These are phyloP conservation scores for Monosporascus sp. DNA, from an alignment of 2,329 filamentous ascomycete species.

Conservation along the genomic window DNA sequence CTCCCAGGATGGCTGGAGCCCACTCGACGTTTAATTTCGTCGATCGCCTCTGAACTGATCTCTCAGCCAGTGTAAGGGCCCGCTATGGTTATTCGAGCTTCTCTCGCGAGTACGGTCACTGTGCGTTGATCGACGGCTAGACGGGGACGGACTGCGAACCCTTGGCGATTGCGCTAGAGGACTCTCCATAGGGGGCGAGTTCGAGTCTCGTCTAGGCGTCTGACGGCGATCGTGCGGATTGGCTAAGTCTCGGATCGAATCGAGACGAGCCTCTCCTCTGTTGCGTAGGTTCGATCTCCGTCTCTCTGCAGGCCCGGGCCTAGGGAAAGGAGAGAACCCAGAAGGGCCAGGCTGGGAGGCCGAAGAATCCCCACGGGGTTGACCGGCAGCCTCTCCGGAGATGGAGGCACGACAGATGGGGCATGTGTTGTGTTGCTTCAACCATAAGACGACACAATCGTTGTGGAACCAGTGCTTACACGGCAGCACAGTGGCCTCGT, in stretches of 20 bases:
- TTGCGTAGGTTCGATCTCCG: slow-evolving; percentile 17
- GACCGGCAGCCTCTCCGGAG: slow-evolving; percentile 31
- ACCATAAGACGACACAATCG: slow-evolving; percentile 75
- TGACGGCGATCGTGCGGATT: slow-evolving; percentile 8
- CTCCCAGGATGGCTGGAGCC: not conserved
- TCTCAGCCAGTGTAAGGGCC: slow-evolving; percentile 41
- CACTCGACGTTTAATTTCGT: not conserved
- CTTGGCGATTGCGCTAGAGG: slow-evolving; percentile 14
- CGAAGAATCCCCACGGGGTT: slow-evolving; percentile 12
- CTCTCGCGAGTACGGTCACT: slow-evolving; percentile 27
- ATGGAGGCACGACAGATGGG: slow-evolving; percentile 69
- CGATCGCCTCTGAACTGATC: slow-evolving; percentile 31
- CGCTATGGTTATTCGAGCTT: slow-evolving; percentile 28
- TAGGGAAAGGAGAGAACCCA: slow-evolving; percentile 12
- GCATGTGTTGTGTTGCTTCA: slow-evolving; percentile 88
- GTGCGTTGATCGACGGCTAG: slow-evolving; percentile 18
- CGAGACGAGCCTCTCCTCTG: slow-evolving; percentile 15
- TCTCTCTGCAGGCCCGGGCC: slow-evolving; percentile 12
- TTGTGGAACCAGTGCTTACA: slow-evolving; percentile 95
- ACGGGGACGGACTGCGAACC: slow-evolving; percentile 23
- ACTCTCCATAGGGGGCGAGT: slow-evolving; percentile 20
- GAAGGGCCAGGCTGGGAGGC: slow-evolving; percentile 7
- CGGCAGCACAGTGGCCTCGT: slow-evolving; percentile 71
- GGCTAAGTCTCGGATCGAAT: slow-evolving; percentile 14
- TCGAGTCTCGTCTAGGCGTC: slow-evolving; percentile 16